Percentiles rank a stretch among this genome's conserved stretches.
Evolutionary conservation across 2,329 filamentous ascomycete species (phyloP).

Genomic region (Emmonsiellopsis sp.): DNA sequence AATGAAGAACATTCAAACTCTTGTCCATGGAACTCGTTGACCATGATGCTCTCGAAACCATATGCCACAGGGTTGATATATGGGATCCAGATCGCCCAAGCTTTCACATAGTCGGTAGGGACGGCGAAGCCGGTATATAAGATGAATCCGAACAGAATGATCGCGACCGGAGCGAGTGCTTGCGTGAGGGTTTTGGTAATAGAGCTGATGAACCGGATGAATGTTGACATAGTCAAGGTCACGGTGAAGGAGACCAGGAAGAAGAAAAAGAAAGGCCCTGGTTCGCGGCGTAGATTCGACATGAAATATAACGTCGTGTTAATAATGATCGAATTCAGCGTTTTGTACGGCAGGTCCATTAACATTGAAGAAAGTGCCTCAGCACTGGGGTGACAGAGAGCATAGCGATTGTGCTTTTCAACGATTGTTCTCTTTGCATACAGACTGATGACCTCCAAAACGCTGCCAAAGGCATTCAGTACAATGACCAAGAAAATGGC

Average conservation of each 20-base stretch:
- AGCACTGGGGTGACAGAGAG: conserved; percentile 81
- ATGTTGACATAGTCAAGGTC: conserved; percentile 60
- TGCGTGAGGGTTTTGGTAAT: conserved; percentile 68
- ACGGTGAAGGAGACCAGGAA: conserved; percentile 52
- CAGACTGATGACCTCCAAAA: conserved; percentile 69
- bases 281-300: conserved; percentile 64
- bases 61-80: conserved; percentile 73
- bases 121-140: conserved; percentile 43
- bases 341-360: conserved; percentile 74
- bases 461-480: conserved; percentile 72
- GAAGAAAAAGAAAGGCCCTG: conserved; percentile 73
- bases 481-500: conserved; percentile 79
- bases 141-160: conserved; percentile 34
- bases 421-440: conserved; percentile 86
- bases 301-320: conserved; percentile 80
- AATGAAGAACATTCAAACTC: conserved; percentile 43
- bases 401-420: conserved; percentile 79
- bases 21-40: conserved; percentile 68
- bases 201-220: conserved; percentile 70
- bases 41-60: conserved; percentile 68
- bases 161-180: conserved; percentile 45
- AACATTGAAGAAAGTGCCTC: conserved; percentile 65
- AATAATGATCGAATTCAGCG: conserved; percentile 63
- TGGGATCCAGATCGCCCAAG: conserved; percentile 74
- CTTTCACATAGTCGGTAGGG: conserved; percentile 55